phyloP scores from a whole-genome alignment of 2,329 filamentous ascomycete genomes.

The Arthrocladium fulminans region DNA sequence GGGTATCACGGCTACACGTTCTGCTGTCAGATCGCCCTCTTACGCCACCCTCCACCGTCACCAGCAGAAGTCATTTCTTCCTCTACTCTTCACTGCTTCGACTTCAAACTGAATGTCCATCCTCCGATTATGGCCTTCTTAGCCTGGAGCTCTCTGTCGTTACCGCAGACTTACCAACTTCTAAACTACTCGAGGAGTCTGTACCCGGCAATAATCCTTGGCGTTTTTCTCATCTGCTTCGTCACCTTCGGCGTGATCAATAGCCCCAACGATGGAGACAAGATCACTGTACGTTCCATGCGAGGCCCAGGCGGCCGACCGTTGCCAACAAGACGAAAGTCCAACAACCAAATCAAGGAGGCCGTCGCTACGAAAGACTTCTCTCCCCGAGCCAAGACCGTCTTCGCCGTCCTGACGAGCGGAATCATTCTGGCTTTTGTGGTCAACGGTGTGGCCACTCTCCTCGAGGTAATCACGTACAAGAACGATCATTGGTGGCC shows the following conservation, averaged over 20 bases:
- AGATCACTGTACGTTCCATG: slow-evolving; percentile 20
- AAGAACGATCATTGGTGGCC: slow-evolving; percentile 70
- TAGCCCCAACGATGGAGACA: slow-evolving; percentile 39
- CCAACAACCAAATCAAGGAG: slow-evolving; percentile 41
- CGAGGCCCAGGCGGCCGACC: slow-evolving; percentile 81
- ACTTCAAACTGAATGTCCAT: slow-evolving; percentile 1
- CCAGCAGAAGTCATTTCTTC: background rate
- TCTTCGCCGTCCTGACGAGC: slow-evolving; percentile 67
- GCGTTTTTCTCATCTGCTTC: slow-evolving; percentile 57
- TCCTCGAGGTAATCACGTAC: slow-evolving; percentile 61
- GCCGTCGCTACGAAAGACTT: slow-evolving; percentile 45
- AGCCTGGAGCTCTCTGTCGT: slow-evolving; percentile 10
- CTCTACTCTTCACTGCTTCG: background rate
- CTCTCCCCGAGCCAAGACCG: slow-evolving; percentile 56
- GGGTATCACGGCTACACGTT: too few species aligned
- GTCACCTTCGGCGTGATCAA: slow-evolving; percentile 51
- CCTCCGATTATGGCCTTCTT: slow-evolving; percentile 3
- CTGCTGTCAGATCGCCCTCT: background rate
- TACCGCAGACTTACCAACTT: slow-evolving; percentile 15
- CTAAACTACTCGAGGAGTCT: slow-evolving; percentile 33
- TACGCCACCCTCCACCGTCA: background rate
- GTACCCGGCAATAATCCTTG: slow-evolving; percentile 55
- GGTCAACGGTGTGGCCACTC: slow-evolving; percentile 63
- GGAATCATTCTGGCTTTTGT: slow-evolving; percentile 66
- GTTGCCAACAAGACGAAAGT: slow-evolving; percentile 57